These are phyloP conservation scores for Chlorella sp. DNA, from an alignment of 139 green algal species.

Conservation along the genomic window DNA sequence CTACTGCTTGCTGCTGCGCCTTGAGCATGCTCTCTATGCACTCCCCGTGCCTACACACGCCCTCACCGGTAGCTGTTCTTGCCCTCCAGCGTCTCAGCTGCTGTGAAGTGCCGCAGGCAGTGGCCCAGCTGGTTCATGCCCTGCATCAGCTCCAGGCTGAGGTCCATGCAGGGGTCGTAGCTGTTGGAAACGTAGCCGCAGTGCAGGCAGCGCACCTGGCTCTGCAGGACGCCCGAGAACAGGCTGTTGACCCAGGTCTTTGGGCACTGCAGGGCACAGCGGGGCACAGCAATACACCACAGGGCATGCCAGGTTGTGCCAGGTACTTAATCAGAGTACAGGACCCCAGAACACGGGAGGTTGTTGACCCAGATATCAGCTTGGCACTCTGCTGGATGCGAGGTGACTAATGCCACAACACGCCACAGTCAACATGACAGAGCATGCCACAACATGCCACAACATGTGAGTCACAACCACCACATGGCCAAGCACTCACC, in stretches of 20 bases:
- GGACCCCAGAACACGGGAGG: background rate
- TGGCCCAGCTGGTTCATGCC: too few relatives aligned
- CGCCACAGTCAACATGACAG: too few relatives aligned
- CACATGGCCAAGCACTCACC: too few relatives aligned
- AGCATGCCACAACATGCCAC: too few relatives aligned
- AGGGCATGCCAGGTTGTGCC: background rate
- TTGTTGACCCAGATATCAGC: background rate
- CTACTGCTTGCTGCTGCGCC: too few relatives aligned
- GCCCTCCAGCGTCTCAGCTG: too few relatives aligned
- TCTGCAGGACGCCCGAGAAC: conserved; percentile 62
- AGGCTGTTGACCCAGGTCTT: conserved; percentile 35
- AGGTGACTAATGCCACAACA: conserved; percentile 8
- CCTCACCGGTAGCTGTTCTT: too few relatives aligned
- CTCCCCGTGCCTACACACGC: too few relatives aligned
- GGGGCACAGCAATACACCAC: background rate
- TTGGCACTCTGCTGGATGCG: background rate
- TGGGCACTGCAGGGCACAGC: conserved; percentile 16
- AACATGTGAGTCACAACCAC: too few relatives aligned
- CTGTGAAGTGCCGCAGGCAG: too few relatives aligned
- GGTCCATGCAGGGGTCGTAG: conserved; percentile 80
- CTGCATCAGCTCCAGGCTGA: conserved; percentile 87
- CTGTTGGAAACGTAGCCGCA: conserved; percentile 77
- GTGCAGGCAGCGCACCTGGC: conserved; percentile 65
- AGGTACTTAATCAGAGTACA: background rate
- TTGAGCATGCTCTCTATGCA: too few relatives aligned